Evolutionary conservation across 139 green algal species (phyloP).

Genomic region (Chlamydomonas schloesseri): DNA sequence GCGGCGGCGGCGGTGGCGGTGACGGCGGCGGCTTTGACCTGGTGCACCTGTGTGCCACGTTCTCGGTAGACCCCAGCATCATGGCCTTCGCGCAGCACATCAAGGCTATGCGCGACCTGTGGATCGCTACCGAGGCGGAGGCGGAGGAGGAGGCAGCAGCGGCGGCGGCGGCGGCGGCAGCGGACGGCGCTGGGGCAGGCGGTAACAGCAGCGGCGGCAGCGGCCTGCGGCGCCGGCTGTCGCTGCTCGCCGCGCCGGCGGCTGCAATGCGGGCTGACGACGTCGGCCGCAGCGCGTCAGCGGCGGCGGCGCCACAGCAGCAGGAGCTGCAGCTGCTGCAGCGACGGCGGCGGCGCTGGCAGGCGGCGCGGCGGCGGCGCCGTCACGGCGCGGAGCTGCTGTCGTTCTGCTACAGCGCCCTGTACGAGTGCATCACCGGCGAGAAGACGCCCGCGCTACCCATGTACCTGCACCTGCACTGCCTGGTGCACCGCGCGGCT

Average conservation of each 20-base stretch:
- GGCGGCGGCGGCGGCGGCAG: not conserved
- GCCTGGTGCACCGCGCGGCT: conserved; percentile 32
- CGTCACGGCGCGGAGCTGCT: conserved; percentile 45
- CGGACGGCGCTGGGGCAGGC: not conserved
- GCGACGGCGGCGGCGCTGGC: not conserved
- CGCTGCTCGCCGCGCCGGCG: conserved; percentile 13
- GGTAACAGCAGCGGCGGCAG: no score
- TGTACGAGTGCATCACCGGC: conserved; percentile 80
- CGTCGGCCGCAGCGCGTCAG: not conserved
- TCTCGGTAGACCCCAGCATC: conserved; percentile 76
- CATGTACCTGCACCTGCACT: conserved; percentile 70
- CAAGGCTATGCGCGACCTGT: conserved; percentile 41
- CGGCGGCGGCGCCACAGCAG: not conserved
- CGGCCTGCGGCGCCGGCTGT: conserved; percentile 26
- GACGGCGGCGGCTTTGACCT: conserved; percentile 55
- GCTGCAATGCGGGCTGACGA: not conserved
- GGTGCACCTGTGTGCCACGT: conserved; percentile 78
- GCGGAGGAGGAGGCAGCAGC: not conserved
- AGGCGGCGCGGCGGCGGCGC: not conserved
- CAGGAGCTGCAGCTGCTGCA: conserved; percentile 9
- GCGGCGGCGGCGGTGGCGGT: not conserved
- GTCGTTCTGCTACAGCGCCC: conserved; percentile 58
- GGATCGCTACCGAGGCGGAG: not conserved
- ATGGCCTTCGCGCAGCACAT: conserved; percentile 73
- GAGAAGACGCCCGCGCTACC: conserved; percentile 73